A percentile compares a stretch with the other conserved stretches of the same genome.
These are phyloP conservation scores for Alternaria ethzedia DNA, from an alignment of 2,329 filamentous ascomycete genomes.

Conservation along the genomic window DNA sequence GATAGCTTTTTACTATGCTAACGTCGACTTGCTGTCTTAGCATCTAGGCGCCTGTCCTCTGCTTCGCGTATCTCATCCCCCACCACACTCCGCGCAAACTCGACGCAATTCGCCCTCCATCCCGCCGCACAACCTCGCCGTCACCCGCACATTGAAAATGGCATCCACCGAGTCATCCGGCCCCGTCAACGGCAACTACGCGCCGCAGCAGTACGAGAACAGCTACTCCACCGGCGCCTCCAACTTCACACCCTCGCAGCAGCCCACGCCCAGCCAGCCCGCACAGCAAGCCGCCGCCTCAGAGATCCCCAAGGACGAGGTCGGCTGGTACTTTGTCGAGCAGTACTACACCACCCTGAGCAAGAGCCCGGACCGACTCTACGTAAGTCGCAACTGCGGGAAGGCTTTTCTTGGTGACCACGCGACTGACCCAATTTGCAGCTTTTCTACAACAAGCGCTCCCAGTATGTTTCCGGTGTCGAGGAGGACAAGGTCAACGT, in stretches of 20 bases:
- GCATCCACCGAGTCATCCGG: constrained; percentile 43
- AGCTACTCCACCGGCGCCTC: constrained; percentile 41
- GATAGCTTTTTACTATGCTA: neutral
- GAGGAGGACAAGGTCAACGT: constrained; percentile 90
- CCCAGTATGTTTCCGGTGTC: constrained; percentile 89
- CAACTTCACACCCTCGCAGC: constrained; percentile 37
- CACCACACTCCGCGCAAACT: constrained; percentile 10
- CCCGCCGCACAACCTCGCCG: constrained; percentile 10
- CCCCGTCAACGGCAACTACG: constrained; percentile 59
- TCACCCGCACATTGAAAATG: constrained; percentile 34
- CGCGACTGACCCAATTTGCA: constrained; percentile 42
- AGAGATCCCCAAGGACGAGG: constrained; percentile 81
- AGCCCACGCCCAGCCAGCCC: constrained; percentile 33
- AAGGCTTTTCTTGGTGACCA: neutral
- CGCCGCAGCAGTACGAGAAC: constrained; percentile 51
- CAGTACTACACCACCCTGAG: constrained; percentile 98
- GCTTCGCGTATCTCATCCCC: constrained; percentile 8
- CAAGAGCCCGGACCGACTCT: constrained; percentile 91
- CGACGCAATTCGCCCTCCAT: constrained; percentile 7
- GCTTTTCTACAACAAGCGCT: constrained; percentile 95
- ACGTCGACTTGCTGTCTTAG: constrained; percentile 3
- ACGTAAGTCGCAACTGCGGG: constrained; percentile 53
- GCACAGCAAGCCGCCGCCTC: constrained; percentile 37
- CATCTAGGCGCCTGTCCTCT: constrained; percentile 6
- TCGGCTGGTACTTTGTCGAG: constrained; percentile 99